Conservation (phyloP, 129 eudicot genomes). For the Flaveria sonorensis region DNA sequence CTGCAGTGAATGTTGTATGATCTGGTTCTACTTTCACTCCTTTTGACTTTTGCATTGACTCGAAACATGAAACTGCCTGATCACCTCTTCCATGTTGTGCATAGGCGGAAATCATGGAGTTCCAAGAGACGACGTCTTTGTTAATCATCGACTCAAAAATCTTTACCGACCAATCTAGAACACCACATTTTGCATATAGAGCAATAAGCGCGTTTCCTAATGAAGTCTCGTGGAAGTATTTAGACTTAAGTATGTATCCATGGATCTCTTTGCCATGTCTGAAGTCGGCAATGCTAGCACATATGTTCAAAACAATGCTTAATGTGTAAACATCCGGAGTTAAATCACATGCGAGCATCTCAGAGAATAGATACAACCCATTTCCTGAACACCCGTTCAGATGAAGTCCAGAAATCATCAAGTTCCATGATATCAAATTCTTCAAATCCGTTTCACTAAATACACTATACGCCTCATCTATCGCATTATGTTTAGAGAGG, state of each 20-base stretch:
- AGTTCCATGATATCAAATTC: slow-evolving; percentile 81
- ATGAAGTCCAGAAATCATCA: slow-evolving; percentile 66
- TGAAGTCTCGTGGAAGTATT: slow-evolving; percentile 46
- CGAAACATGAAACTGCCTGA: slow-evolving; percentile 58
- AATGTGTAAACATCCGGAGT: slow-evolving; percentile 64
- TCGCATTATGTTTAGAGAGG: slow-evolving; percentile 49
- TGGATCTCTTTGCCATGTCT: slow-evolving; percentile 68
- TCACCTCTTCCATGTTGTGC: slow-evolving; percentile 74
- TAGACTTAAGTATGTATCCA: slow-evolving; percentile 52
- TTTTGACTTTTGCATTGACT: slow-evolving; percentile 50
- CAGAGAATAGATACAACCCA: slow-evolving; percentile 51
- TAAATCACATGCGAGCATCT: slow-evolving; percentile 37
- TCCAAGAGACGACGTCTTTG: slow-evolving; percentile 73
- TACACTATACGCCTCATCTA: slow-evolving; percentile 46
- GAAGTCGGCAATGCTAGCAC: slow-evolving; percentile 61
- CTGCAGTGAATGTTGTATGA: slow-evolving; percentile 61
- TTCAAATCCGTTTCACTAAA: slow-evolving; percentile 41
- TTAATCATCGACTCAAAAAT: slow-evolving; percentile 55
- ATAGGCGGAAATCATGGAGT: slow-evolving; percentile 79
- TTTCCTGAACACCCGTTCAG: slow-evolving; percentile 45
- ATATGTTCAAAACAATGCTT: slow-evolving; percentile 58
- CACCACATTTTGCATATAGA: slow-evolving; percentile 76
- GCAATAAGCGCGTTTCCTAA: slow-evolving; percentile 76
- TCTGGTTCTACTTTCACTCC: slow-evolving; percentile 59
- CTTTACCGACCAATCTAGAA: slow-evolving; percentile 44